Percentiles rank a stretch among this genome's conserved stretches.
Conservation (phyloP, 202 grass and related monocot genomes). For the Cymbopogon flexuosus region DNA sequence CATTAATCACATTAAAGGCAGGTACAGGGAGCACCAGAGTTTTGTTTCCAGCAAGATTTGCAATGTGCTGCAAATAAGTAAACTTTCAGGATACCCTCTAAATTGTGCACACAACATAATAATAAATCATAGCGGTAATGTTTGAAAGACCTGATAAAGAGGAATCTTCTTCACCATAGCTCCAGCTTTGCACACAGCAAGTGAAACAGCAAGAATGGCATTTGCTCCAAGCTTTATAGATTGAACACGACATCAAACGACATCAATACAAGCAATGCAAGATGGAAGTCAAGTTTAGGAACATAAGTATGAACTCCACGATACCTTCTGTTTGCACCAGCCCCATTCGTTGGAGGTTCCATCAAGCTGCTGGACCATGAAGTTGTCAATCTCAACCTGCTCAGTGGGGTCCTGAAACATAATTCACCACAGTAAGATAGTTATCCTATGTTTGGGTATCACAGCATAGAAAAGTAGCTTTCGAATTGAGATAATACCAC, state of each 20-base stretch:
- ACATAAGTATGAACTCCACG: neutral
- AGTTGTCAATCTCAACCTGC: slow-evolving; percentile 72
- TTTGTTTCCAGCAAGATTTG: slow-evolving; percentile 90
- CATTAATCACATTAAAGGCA: slow-evolving; percentile 91
- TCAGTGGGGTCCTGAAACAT: slow-evolving; percentile 61
- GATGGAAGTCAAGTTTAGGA: neutral
- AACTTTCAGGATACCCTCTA: neutral
- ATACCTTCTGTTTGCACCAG: slow-evolving; percentile 96
- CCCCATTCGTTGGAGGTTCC: slow-evolving; percentile 93
- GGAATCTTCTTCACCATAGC: slow-evolving; percentile 81
- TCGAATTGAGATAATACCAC: neutral
- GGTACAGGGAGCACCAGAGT: slow-evolving; percentile 77
- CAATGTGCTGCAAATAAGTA: slow-evolving; percentile 63
- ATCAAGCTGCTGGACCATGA: slow-evolving; percentile 93
- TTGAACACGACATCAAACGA: neutral
- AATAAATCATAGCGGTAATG: neutral
- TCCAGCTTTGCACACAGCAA: slow-evolving; percentile 86
- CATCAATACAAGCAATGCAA: neutral
- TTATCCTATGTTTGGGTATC: neutral
- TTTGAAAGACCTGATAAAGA: slow-evolving; percentile 60
- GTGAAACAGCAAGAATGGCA: slow-evolving; percentile 85
- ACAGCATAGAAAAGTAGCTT: neutral
- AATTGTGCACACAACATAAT: neutral
- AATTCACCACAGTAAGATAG: neutral
- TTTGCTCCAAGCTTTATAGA: slow-evolving; percentile 78